Conservation (phyloP, 352 stramenopile genomes). For the Phytophthora chlamydospora region DNA sequence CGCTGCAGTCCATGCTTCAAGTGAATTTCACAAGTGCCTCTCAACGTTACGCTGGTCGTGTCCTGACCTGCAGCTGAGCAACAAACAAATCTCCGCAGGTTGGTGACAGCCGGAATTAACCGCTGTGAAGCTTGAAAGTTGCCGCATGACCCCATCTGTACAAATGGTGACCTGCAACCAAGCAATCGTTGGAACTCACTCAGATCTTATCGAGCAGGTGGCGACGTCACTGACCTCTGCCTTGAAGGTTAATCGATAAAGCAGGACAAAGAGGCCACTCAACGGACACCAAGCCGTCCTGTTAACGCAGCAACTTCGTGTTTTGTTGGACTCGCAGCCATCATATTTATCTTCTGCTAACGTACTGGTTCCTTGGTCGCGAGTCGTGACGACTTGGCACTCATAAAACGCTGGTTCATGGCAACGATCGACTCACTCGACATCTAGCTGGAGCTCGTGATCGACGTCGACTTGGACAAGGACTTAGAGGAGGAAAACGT, state of each 20-base stretch:
- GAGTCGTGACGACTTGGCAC: too few relatives aligned
- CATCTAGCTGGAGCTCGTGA: constrained; percentile 13
- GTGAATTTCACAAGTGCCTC: constrained; percentile 11
- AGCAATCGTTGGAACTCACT: background rate
- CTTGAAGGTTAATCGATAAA: background rate
- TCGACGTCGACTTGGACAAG: constrained; percentile 24
- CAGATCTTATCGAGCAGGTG: constrained; percentile 21
- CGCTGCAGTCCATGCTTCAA: background rate
- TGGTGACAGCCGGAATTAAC: background rate
- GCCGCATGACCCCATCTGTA: constrained; percentile 5
- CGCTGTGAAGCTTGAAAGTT: background rate
- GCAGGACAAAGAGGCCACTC: too few relatives aligned
- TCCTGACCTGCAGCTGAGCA: background rate
- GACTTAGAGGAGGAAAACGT: constrained; percentile 24
- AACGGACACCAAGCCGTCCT: too few relatives aligned
- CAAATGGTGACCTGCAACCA: background rate
- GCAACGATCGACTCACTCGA: background rate
- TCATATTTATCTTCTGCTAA: constrained; percentile 35
- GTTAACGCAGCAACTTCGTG: background rate
- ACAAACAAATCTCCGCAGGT: background rate
- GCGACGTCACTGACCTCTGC: background rate
- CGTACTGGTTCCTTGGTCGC: background rate
- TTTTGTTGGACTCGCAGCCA: constrained; percentile 2
- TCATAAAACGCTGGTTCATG: too few relatives aligned
- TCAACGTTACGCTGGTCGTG: background rate